A percentile compares a stretch with the other conserved stretches of the same genome.
phyloP scores from a whole-genome alignment of 2,329 filamentous ascomycete species.

The Aspergillus caelatus region DNA sequence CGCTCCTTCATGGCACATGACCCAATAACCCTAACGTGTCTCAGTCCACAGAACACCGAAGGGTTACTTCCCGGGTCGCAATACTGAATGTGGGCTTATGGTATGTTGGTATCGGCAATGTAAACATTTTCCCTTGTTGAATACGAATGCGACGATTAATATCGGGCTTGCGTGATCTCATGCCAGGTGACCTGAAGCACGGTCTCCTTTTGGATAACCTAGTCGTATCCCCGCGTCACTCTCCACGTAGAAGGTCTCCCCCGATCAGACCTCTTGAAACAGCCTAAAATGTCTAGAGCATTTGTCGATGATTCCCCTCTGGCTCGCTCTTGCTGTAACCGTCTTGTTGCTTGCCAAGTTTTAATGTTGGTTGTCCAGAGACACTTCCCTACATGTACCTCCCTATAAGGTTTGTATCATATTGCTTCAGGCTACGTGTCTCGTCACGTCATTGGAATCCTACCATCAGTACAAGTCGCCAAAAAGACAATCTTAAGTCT shows the following conservation, averaged over 20 bases:
- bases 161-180: background rate
- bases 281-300: background rate
- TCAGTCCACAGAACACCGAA: background rate
- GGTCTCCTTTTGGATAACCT: background rate
- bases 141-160: background rate
- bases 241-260: background rate
- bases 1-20: background rate
- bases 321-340: no score
- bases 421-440: no score
- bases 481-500: no score
- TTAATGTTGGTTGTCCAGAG: no score
- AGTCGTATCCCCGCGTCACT: background rate
- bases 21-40: background rate
- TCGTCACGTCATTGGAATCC: no score
- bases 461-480: no score
- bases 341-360: no score
- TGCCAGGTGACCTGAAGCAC: background rate
- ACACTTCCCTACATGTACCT: no score
- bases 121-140: no score
- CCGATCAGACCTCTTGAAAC: background rate
- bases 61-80: rapidly evolving
- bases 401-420: no score
- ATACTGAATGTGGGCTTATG: background rate
- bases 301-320: background rate
- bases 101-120: no score